These are phyloP conservation scores for Nothophytophthora sp. DNA, from an alignment of 352 stramenopile species.

Conservation along the genomic window DNA sequence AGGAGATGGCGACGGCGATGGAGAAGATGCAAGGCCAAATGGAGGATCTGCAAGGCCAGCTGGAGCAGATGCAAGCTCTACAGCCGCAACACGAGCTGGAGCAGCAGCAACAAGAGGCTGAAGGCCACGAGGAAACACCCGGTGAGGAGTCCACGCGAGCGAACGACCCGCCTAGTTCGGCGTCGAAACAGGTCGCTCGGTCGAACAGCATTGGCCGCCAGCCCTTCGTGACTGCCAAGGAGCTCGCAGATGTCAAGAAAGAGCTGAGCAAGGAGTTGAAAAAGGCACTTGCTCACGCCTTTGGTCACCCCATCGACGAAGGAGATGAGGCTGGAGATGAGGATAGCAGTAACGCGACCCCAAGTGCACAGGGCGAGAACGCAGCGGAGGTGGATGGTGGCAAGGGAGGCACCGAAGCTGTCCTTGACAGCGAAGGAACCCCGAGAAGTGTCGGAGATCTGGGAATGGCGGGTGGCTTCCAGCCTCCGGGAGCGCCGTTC, in stretches of 20 bases:
- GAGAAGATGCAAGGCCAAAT: conserved; percentile 53
- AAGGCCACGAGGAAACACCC: conserved; percentile 5
- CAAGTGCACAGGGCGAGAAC: too few relatives aligned
- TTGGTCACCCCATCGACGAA: conserved; percentile 37
- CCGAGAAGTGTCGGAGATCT: conserved; percentile 4
- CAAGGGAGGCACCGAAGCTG: too few relatives aligned
- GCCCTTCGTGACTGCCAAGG: conserved; percentile 43
- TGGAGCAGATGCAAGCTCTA: conserved; percentile 30
- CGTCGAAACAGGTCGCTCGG: conserved; percentile 8
- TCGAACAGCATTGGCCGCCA: conserved; percentile 11
- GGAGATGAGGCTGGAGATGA: too few relatives aligned
- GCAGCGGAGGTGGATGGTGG: too few relatives aligned
- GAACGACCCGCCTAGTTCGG: neutral
- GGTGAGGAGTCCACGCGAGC: neutral
- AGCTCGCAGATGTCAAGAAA: conserved; percentile 45
- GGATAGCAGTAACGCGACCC: too few relatives aligned
- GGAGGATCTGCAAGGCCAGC: conserved; percentile 42
- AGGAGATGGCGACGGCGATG: conserved; percentile 45
- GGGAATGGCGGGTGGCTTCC: conserved; percentile 8
- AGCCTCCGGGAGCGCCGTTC: conserved; percentile 35
- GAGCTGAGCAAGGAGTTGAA: conserved; percentile 49
- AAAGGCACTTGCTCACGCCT: conserved; percentile 40
- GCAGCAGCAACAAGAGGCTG: conserved; percentile 18
- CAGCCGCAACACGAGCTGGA: conserved; percentile 12
- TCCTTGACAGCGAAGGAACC: too few relatives aligned